Evolutionary conservation across 371 early-diverging fungal species (phyloP).

Genomic region (Catenaria anguillulae): DNA sequence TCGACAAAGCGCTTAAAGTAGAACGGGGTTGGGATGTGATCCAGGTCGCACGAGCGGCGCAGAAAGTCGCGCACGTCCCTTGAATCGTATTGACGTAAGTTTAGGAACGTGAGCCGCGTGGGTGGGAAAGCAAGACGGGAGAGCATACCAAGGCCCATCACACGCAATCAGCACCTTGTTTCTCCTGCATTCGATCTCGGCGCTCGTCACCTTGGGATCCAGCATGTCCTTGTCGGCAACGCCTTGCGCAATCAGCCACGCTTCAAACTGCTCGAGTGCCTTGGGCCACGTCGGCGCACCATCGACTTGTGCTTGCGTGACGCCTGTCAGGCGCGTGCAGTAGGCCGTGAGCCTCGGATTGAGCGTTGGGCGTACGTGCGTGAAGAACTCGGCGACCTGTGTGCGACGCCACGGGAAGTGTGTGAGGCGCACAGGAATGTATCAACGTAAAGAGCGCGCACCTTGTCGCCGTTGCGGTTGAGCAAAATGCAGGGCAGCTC

Average conservation of each 20-base stretch:
- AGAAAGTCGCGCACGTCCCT: constrained; percentile 10
- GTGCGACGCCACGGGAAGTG: no score
- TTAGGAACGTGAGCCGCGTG: no score
- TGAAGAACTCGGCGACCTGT: constrained; percentile 8
- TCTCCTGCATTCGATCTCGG: no score
- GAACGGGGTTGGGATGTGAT: not conserved
- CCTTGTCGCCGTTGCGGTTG: not conserved
- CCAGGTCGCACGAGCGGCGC: not conserved
- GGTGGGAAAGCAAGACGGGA: no score
- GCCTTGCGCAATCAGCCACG: no score
- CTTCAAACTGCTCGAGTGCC: constrained; percentile 5
- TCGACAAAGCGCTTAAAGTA: constrained; percentile 4
- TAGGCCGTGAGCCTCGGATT: constrained; percentile 8
- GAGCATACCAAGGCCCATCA: constrained; percentile 11
- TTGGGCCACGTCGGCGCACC: constrained; percentile 5
- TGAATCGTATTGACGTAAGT: no score
- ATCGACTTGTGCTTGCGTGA: constrained; percentile 12
- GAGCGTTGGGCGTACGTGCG: constrained; percentile 9
- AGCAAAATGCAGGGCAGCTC: constrained; percentile 6
- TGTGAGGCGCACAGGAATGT: no score
- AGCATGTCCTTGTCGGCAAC: no score
- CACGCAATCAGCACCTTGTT: constrained; percentile 6
- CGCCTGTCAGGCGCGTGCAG: constrained; percentile 11
- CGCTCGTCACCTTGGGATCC: no score
- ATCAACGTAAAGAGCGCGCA: no score